Base-by-base conservation (phyloP, 1,284 basidiomycete species). In the Cutaneotrichosporon arboriforme region DNA sequence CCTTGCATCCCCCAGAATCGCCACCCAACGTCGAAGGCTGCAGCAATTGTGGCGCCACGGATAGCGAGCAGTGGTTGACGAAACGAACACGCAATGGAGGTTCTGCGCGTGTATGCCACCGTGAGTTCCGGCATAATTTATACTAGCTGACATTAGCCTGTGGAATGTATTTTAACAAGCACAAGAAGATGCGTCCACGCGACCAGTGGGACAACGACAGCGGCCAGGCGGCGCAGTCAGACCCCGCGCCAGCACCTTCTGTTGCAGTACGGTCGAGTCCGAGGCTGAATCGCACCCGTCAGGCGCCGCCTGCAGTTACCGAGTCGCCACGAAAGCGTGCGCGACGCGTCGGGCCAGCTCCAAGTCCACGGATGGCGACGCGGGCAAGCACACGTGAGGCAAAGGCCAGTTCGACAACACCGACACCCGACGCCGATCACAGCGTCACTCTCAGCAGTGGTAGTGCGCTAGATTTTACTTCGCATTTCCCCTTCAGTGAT, bases 131-230 rank as follows among this genome's bases (percentile, higher is more conserved):
- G 15, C 23, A 21, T 23, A 14, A 7, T 18, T 14, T 12, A 4
- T 12, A 1, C 17, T 2, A 43, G 35, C 55, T 55, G 39, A 50
- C 47, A 7, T 10, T 52, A 73, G 69, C 65, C 12, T 74, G 73
- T 37, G 73, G 71, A 1, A 34, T 68, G 8, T 72, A 74, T 59
- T 74, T 68, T 49, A 74, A 74, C 57, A 61, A 70, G 44, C 60
- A 71, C 48, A 71, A 71, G 49, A 58, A 54, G 5, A 72, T 73
- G 71, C 65, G 72, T 15, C 72, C 72, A 13, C 59, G 59, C 17
- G 71, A 73, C 46, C 45, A 72, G 35, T 73, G 71, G 69, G 51
- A 5, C 13, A 26, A 26, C 7, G 22, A 17, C 4, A 21, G 10
- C 20, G 17, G 5, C 38, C 10, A 15, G 20, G 38, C 17, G 17